Conservation (phyloP, 805 yeast genomes). For the Lipomyces yamanashiensis region DNA sequence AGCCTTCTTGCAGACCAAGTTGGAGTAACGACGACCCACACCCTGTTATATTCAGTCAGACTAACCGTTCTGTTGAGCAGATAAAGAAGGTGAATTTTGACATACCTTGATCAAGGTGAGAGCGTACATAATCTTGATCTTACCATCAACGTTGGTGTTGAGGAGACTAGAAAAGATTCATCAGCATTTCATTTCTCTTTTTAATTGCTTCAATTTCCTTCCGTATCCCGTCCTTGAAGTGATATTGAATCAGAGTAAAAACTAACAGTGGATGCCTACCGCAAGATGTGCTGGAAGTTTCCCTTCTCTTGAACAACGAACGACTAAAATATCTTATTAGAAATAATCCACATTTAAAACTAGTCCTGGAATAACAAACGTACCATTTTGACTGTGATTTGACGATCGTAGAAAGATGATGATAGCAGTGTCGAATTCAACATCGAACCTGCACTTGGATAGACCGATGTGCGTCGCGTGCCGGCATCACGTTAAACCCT, state of each 20-base stretch:
- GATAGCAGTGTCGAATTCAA: not conserved
- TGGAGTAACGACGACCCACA: conserved; percentile 99
- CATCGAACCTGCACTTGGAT: conserved; percentile 1
- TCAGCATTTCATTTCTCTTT: conserved; percentile 16
- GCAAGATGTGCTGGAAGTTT: conserved; percentile 99
- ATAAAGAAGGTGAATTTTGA: not conserved
- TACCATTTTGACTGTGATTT: conserved; percentile 22
- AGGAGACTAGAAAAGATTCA: conserved; percentile 69
- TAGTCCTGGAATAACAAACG: not conserved
- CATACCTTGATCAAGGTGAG: conserved; percentile 78
- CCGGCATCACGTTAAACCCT: conserved; percentile 3
- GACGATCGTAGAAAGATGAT: conserved; percentile 8
- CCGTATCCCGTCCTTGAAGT: not conserved
- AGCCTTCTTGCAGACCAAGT: conserved; percentile 99
- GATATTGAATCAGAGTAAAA: not conserved
- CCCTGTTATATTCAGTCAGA: conserved; percentile 61
- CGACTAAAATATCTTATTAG: conserved; percentile 56
- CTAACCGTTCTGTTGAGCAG: not conserved
- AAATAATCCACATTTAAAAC: not conserved
- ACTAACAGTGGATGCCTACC: conserved; percentile 63
- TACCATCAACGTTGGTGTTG: conserved; percentile 99
- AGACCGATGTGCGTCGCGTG: conserved; percentile 1
- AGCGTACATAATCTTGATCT: conserved; percentile 99
- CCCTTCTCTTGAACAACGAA: conserved; percentile 99
- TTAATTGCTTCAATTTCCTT: not conserved